Percentiles rank a stretch among this genome's conserved stretches.
These are phyloP conservation scores for Turritis glabra DNA, from an alignment of 345 rosid genomes.

Conservation along the genomic window DNA sequence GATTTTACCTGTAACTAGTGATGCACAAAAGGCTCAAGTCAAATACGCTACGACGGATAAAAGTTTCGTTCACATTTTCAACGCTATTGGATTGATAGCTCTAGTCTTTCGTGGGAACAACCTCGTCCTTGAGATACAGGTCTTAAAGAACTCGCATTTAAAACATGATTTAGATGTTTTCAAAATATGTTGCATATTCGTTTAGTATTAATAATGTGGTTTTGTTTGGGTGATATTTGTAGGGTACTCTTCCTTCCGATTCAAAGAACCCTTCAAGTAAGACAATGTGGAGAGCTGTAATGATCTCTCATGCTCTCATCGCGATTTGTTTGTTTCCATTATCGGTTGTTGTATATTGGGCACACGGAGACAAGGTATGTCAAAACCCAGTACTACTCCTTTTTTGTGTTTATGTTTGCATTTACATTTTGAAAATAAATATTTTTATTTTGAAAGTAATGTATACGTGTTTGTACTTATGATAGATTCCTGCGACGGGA, in stretches of 20 bases:
- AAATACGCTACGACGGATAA: constrained; percentile 38
- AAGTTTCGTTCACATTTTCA: constrained; percentile 43
- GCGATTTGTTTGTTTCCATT: constrained; percentile 63
- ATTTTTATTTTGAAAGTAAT: not conserved
- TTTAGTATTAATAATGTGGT: not conserved
- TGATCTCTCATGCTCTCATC: constrained; percentile 50
- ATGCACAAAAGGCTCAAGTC: constrained; percentile 36
- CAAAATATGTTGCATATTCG: not conserved
- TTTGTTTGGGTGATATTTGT: constrained; percentile 13
- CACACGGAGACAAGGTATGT: constrained; percentile 55
- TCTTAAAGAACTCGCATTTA: constrained; percentile 1
- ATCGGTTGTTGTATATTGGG: constrained; percentile 69
- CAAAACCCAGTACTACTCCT: not conserved
- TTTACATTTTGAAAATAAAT: not conserved
- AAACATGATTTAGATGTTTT: not conserved
- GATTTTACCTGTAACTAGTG: constrained; percentile 48
- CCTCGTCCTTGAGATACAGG: constrained; percentile 78
- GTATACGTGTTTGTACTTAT: not conserved
- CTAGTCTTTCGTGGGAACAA: constrained; percentile 76
- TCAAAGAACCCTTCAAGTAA: constrained; percentile 66
- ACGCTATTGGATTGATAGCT: constrained; percentile 67
- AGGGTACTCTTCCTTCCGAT: constrained; percentile 79
- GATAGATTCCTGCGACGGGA: constrained; percentile 56
- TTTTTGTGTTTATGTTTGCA: not conserved
- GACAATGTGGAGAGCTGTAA: constrained; percentile 77